Conservation (phyloP, 768 basidiomycete species). For the Podaxis carcinomalis region DNA sequence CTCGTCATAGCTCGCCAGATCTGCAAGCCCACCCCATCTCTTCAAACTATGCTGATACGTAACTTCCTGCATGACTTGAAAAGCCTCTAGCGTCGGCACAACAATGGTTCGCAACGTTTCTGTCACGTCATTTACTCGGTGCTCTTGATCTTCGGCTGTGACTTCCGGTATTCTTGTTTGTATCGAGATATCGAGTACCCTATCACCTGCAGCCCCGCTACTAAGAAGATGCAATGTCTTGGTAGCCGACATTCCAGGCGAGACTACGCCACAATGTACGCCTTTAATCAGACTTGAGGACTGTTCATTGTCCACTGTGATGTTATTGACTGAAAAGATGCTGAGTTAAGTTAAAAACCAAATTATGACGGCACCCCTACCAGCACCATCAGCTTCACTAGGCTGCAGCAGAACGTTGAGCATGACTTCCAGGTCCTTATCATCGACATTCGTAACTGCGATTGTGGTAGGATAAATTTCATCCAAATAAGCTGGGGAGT, state of each 20-base stretch:
- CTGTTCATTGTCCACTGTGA: slow-evolving; percentile 56
- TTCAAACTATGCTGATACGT: slow-evolving; percentile 44
- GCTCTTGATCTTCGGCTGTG: slow-evolving; percentile 18
- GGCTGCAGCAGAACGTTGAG: slow-evolving; percentile 82
- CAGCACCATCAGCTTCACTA: slow-evolving; percentile 65
- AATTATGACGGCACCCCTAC: slow-evolving; percentile 33
- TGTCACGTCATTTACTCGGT: slow-evolving; percentile 31
- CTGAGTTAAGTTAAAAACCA: background rate
- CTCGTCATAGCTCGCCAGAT: slow-evolving; percentile 50
- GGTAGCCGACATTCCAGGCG: slow-evolving; percentile 48
- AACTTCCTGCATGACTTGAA: slow-evolving; percentile 51
- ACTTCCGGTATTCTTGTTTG: slow-evolving; percentile 44
- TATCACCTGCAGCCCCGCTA: slow-evolving; percentile 61
- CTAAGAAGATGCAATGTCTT: slow-evolving; percentile 65
- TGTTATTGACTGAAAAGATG: slow-evolving; percentile 45
- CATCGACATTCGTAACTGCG: slow-evolving; percentile 68
- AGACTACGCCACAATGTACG: slow-evolving; percentile 58
- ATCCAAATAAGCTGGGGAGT: slow-evolving; percentile 70
- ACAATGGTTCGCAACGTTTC: slow-evolving; percentile 67
- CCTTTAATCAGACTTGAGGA: slow-evolving; percentile 75
- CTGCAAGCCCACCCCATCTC: slow-evolving; percentile 42
- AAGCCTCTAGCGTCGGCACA: slow-evolving; percentile 62
- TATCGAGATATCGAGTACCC: slow-evolving; percentile 78
- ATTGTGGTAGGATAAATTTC: slow-evolving; percentile 77
- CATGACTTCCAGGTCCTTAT: slow-evolving; percentile 58